These are phyloP conservation scores for Coemansia javaensis DNA, from an alignment of 192 early-diverging fungal species.

Conservation along the genomic window DNA sequence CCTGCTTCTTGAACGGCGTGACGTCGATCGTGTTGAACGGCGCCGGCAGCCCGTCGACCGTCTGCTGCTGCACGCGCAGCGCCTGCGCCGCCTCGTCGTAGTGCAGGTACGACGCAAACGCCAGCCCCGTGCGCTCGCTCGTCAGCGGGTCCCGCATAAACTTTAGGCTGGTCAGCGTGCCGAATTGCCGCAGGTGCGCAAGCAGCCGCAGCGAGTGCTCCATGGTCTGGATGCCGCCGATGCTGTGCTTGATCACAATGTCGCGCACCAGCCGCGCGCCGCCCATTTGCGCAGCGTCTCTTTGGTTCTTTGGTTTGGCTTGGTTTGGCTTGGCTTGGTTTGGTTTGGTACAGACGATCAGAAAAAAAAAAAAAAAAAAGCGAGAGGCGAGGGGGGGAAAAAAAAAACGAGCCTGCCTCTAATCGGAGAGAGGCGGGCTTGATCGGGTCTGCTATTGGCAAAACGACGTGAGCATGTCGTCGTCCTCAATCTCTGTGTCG, in stretches of 20 bases:
- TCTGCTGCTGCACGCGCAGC: conserved; percentile 6
- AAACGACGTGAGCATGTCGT: conserved; percentile 54
- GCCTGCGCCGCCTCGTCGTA: conserved; percentile 17
- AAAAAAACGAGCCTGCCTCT: background rate
- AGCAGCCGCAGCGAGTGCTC: conserved; percentile 21
- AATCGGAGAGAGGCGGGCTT: too few species aligned
- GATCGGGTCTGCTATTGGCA: conserved; percentile 27
- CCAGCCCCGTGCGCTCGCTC: conserved; percentile 30
- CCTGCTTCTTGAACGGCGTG: background rate
- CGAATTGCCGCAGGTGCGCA: conserved; percentile 32
- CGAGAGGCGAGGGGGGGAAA: background rate
- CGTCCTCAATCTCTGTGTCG: conserved; percentile 56
- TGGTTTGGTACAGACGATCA: too few species aligned
- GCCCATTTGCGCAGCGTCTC: background rate
- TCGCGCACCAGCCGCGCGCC: conserved; percentile 4
- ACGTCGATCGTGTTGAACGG: conserved; percentile 24
- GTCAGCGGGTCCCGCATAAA: conserved; percentile 32
- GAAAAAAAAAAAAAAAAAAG: background rate
- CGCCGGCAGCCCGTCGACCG: conserved; percentile 7
- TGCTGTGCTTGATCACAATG: conserved; percentile 27
- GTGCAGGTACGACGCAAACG: conserved; percentile 22
- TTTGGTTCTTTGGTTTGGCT: too few species aligned
- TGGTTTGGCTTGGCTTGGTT: too few species aligned
- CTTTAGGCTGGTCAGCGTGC: conserved; percentile 25
- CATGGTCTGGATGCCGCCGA: conserved; percentile 12